phyloP scores from a whole-genome alignment of 1,284 basidiomycete species.

The Sphaerobolus stellatus region DNA sequence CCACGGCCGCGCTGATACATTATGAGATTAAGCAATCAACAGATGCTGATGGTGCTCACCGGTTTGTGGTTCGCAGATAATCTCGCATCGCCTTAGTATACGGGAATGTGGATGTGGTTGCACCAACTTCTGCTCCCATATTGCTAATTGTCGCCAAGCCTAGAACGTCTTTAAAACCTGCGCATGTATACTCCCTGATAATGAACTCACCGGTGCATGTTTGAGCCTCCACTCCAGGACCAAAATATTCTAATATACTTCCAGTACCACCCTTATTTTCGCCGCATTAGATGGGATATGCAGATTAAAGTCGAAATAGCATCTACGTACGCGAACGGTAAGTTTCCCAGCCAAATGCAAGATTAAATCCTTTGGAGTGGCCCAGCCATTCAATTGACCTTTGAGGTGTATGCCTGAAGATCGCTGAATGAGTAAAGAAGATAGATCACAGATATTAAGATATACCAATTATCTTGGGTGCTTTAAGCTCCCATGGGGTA shows the following conservation, averaged over 20 bases:
- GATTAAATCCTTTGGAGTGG: constrained; percentile 96
- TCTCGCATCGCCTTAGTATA: constrained; percentile 88
- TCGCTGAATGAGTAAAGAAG: constrained; percentile 5
- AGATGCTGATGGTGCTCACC: constrained; percentile 30
- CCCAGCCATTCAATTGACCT: constrained; percentile 88
- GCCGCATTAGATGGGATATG: not conserved
- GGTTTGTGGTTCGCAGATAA: constrained; percentile 89
- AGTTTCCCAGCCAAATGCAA: constrained; percentile 92
- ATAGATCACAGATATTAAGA: not conserved
- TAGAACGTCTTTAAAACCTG: constrained; percentile 23
- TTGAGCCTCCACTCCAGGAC: constrained; percentile 87
- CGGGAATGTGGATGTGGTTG: constrained; percentile 97
- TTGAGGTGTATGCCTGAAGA: constrained; percentile 77
- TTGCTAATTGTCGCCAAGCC: constrained; percentile 93
- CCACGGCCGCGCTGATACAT: constrained; percentile 60
- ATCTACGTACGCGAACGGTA: constrained; percentile 85
- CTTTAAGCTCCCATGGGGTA: constrained; percentile 98
- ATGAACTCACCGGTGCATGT: constrained; percentile 80
- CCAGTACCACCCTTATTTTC: constrained; percentile 84
- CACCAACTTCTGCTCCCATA: constrained; percentile 99
- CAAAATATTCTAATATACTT: constrained; percentile 95
- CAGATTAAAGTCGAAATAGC: not conserved
- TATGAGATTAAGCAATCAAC: not conserved
- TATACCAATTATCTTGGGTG: constrained; percentile 82
- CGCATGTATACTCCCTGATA: not conserved